These are phyloP conservation scores for Solanum piurae DNA, from an alignment of 257 asterid genomes.

Conservation along the genomic window DNA sequence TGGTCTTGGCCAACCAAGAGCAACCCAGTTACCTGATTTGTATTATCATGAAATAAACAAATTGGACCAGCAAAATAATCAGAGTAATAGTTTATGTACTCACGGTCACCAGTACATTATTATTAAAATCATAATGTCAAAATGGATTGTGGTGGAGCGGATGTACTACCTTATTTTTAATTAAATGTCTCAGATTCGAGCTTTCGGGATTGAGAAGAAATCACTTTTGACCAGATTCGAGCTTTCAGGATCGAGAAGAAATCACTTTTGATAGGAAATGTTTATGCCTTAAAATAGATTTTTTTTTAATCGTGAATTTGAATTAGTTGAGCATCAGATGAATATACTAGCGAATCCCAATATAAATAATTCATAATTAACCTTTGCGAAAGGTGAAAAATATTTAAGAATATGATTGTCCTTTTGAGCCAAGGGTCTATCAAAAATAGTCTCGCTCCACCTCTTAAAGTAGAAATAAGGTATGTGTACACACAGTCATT, in stretches of 20 bases:
- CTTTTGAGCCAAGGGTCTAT: background rate
- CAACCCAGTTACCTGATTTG: background rate
- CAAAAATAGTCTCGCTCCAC: no score
- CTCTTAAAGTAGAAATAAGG: no score
- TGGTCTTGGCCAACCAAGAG: background rate
- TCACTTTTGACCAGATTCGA: background rate
- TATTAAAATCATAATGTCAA: background rate
- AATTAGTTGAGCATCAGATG: background rate
- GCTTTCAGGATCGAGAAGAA: fast-evolving
- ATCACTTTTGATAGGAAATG: background rate
- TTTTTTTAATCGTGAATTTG: background rate
- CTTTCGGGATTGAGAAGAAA: fast-evolving
- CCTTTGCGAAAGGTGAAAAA: background rate
- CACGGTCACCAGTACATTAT: background rate
- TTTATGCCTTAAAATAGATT: background rate
- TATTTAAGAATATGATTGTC: background rate
- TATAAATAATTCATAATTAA: background rate
- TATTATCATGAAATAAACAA: background rate
- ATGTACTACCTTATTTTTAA: background rate
- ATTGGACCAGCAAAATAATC: background rate
- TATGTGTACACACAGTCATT: no score
- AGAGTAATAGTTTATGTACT: background rate
- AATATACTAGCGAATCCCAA: background rate
- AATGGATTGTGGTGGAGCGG: background rate
- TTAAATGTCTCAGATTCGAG: background rate